Evolutionary conservation across 2,329 filamentous ascomycete species (phyloP).

Genomic region (Colletotrichum paranaense): DNA sequence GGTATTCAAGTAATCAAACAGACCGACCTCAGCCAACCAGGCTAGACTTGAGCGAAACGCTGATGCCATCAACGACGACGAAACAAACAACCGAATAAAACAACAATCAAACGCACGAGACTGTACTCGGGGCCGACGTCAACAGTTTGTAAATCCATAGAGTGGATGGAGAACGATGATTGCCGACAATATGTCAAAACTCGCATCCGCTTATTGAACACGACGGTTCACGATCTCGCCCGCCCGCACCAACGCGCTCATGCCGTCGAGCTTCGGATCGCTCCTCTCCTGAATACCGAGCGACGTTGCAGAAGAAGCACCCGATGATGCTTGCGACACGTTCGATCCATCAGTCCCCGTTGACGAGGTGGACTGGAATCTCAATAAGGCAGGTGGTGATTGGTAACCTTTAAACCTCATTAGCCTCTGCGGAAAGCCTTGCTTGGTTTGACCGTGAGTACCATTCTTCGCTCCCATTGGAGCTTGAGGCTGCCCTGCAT

Average conservation of each 20-base stretch:
- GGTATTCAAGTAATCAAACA: constrained; percentile 35
- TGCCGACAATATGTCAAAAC: too few relatives aligned
- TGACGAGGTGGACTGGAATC: constrained; percentile 32
- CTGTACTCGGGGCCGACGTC: not conserved
- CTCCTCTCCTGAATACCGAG: constrained; percentile 31
- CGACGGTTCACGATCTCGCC: constrained; percentile 68
- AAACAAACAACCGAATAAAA: not conserved
- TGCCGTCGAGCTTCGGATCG: constrained; percentile 59
- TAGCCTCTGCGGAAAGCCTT: constrained; percentile 22
- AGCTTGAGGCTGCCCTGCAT: not conserved
- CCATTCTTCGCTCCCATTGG: constrained; percentile 14
- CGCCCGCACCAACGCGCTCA: constrained; percentile 68
- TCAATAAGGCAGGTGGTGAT: constrained; percentile 26
- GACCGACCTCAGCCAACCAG: constrained; percentile 6
- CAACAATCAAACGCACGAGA: too few relatives aligned
- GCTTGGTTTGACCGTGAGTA: constrained; percentile 5
- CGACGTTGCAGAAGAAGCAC: constrained; percentile 28
- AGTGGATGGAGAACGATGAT: too few relatives aligned
- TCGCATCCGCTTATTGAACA: constrained; percentile 9
- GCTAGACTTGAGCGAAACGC: not conserved
- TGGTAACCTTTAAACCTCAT: constrained; percentile 31
- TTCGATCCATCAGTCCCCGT: constrained; percentile 27
- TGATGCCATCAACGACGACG: constrained; percentile 7
- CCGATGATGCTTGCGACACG: constrained; percentile 30
- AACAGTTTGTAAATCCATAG: not conserved